Base-by-base conservation (phyloP, 805 yeast genomes). In the Kuraishia cidri region DNA sequence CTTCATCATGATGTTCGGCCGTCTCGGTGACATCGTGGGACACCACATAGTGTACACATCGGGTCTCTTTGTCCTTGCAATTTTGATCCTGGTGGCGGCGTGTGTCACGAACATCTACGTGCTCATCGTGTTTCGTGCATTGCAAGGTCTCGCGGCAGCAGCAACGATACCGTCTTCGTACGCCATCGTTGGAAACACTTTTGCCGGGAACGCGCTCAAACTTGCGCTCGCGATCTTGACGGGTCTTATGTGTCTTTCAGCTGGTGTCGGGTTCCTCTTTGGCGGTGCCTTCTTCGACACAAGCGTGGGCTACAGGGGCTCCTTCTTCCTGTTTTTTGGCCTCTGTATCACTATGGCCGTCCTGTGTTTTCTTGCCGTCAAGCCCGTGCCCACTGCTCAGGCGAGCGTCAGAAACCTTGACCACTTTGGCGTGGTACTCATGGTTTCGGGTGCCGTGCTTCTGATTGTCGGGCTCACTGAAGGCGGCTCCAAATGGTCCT, bases 221-320 rank as follows among this genome's bases (percentile, higher is more conserved):
- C 36, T 35, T 6, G 57, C 60, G 3, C 32, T 58, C 19, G 42
- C 48, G 5, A 37, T 39, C 2, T 40, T 58, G 3, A 42, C 56
- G 2, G 34, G 53, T 13, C 42, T 51, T 21, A 27, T 49, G 34
- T 44, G 57, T 35, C 30, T 54, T 19, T 37, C 56, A 22, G 46
- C 60, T 11, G 69, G 68, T 5, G 20, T 64, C 9, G 73, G 71
- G 3, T 40, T 50, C 4, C 34, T 65, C 6, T 24, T 66, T 2
- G 72, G 72, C 19, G 72, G 73, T 31, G 72, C 67, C 0, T 67
- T 66, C 31, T 44, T 60, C 1, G 34, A 39, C 17, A 47, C 64
- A 1, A 24, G 34, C 5, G 44, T 61, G 30, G 72, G 69, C 1
- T 64, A 64, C 39, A 54, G 56, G 32, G 62, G 62, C 1, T 43